These are phyloP conservation scores for Aspergillus caelatus DNA, from an alignment of 2,329 filamentous ascomycete genomes.

Conservation along the genomic window DNA sequence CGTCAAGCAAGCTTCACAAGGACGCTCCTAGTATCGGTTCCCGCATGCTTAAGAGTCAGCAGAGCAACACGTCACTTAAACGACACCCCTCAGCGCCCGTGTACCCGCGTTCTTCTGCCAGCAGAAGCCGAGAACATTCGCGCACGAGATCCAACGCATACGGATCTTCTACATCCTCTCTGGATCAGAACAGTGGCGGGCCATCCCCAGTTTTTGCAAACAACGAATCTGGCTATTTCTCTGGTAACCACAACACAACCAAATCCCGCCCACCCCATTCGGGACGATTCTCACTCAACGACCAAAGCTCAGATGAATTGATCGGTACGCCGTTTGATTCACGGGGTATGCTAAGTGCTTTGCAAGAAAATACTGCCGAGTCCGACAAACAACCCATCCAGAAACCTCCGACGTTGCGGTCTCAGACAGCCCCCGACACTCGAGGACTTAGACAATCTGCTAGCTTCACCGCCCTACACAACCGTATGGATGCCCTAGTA, in stretches of 20 bases:
- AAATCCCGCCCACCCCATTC: slow-evolving; percentile 38
- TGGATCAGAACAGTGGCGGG: slow-evolving; percentile 46
- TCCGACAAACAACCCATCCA: slow-evolving; percentile 34
- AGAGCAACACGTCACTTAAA: slow-evolving; percentile 48
- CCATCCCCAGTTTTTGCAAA: slow-evolving; percentile 42
- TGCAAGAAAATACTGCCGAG: slow-evolving; percentile 44
- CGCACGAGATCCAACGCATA: slow-evolving; percentile 51
- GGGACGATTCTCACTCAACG: slow-evolving; percentile 39
- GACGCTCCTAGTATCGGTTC: slow-evolving; percentile 46
- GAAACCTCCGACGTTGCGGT: slow-evolving; percentile 48
- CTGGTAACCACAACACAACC: slow-evolving; percentile 26
- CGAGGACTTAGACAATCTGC: slow-evolving; percentile 66
- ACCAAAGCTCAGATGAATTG: slow-evolving; percentile 49
- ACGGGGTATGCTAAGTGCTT: slow-evolving; percentile 47
- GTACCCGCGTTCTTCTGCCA: slow-evolving; percentile 46
- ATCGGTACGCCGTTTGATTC: slow-evolving; percentile 48
- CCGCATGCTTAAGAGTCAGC: slow-evolving; percentile 46
- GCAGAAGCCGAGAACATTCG: slow-evolving; percentile 44
- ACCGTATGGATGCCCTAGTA: slow-evolving; percentile 54
- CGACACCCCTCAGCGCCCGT: slow-evolving; percentile 51
- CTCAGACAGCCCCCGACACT: slow-evolving; percentile 59
- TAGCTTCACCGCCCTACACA: slow-evolving; percentile 61
- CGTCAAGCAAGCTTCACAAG: slow-evolving; percentile 49
- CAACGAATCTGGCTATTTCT: slow-evolving; percentile 34
- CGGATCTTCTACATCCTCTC: slow-evolving; percentile 51